These are phyloP conservation scores for Fusarium keratoplasticum DNA, from an alignment of 2,329 filamentous ascomycete species.

Conservation along the genomic window DNA sequence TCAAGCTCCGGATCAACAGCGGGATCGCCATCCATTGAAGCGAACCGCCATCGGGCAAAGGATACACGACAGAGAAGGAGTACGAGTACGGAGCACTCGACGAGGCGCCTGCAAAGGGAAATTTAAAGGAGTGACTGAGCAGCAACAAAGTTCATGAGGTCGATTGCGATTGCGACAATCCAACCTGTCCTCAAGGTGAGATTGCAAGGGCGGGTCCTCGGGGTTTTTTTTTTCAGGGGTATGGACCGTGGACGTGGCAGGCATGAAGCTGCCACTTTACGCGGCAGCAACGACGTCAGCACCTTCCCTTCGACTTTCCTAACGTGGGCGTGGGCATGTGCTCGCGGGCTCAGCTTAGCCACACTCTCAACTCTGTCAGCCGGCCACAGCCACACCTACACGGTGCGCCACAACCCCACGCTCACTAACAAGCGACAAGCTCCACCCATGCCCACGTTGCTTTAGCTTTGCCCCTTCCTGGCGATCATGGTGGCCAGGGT, in stretches of 20 bases:
- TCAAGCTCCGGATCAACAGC: constrained; percentile 79
- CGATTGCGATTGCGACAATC: constrained; percentile 40
- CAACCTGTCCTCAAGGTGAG: constrained; percentile 41
- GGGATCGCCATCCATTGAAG: constrained; percentile 77
- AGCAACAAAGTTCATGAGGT: constrained; percentile 31
- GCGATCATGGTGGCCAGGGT: constrained; percentile 10
- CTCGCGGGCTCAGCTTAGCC: neutral
- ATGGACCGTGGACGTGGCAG: neutral
- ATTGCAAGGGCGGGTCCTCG: constrained; percentile 33
- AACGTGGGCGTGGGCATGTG: neutral
- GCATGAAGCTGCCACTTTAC: constrained; percentile 2
- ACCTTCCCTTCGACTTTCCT: constrained; percentile 8
- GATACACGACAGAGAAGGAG: neutral
- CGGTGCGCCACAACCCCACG: constrained; percentile 4
- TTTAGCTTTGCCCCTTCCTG: constrained; percentile 17
- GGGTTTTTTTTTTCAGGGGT: constrained; percentile 40
- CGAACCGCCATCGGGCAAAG: constrained; percentile 41
- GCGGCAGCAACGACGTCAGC: constrained; percentile 17
- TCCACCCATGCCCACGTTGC: constrained; percentile 31
- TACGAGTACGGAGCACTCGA: constrained; percentile 6
- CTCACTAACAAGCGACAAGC: neutral
- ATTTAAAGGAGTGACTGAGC: constrained; percentile 27
- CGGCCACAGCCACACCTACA: neutral
- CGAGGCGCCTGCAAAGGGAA: neutral
- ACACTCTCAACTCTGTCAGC: neutral